Evolutionary conservation across 139 green algal species (phyloP).

Genomic region (Chlorella vulgaris): DNA sequence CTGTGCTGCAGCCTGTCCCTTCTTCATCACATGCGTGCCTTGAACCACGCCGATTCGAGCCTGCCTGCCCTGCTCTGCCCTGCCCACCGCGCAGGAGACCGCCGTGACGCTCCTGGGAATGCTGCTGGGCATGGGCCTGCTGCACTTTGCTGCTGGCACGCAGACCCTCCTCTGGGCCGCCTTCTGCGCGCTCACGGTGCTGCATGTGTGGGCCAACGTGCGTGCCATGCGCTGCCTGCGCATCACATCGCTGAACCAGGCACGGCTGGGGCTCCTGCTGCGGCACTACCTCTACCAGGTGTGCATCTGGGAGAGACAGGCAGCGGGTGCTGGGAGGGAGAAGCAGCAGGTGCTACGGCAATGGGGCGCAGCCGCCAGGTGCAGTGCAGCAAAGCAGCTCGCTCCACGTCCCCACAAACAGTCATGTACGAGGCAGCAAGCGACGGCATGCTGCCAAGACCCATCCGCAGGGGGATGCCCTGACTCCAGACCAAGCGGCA

Average conservation of each 20-base stretch:
- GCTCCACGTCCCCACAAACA: no score
- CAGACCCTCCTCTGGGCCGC: constrained; percentile 23
- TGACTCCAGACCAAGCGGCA: constrained; percentile 34
- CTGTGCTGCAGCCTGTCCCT: no score
- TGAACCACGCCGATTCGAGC: neutral
- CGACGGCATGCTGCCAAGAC: no score
- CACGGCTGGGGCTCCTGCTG: constrained; percentile 65
- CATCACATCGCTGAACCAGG: constrained; percentile 75
- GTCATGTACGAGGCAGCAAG: no score
- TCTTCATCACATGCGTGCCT: no score
- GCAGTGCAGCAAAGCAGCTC: no score
- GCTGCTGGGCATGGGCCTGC: constrained; percentile 76
- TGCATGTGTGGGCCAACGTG: constrained; percentile 86
- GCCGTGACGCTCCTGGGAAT: constrained; percentile 80
- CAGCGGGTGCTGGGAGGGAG: no score
- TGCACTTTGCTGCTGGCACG: constrained; percentile 14
- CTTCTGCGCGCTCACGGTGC: constrained; percentile 36
- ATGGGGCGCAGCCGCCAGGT: no score
- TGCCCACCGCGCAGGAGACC: constrained; percentile 60
- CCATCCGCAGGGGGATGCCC: constrained; percentile 28
- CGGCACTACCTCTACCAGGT: constrained; percentile 32
- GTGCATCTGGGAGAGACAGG: no score
- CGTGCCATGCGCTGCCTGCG: constrained; percentile 74
- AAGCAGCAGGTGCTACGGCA: neutral
- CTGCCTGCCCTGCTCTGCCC: neutral